A percentile compares a stretch with the other conserved stretches of the same genome.
Evolutionary conservation across 2,329 filamentous ascomycete species (phyloP).

Genomic region (Cladosporium sp.): DNA sequence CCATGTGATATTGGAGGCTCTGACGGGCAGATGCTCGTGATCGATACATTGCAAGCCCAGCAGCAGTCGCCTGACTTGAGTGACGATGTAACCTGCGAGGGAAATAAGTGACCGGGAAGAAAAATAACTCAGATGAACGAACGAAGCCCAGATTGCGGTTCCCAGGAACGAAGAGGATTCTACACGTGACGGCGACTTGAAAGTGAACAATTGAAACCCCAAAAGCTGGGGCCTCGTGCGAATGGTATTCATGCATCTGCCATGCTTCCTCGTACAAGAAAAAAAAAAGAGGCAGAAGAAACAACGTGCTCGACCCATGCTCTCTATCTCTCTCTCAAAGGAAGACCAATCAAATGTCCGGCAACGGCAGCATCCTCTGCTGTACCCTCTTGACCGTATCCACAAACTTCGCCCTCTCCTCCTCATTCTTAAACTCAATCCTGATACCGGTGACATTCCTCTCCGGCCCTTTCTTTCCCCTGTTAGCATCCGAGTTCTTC

Average conservation of each 20-base stretch:
- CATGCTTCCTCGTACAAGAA: no score
- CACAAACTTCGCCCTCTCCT: conserved; percentile 40
- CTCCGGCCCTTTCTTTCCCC: conserved; percentile 16
- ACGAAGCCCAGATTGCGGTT: no score
- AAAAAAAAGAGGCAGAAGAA: no score
- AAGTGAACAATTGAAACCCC: neutral
- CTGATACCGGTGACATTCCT: conserved; percentile 39
- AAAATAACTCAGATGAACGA: neutral
- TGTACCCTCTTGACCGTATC: conserved; percentile 36
- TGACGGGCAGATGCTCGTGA: neutral
- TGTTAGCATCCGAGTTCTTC: neutral
- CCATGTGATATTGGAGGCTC: neutral
- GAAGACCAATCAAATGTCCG: conserved; percentile 30
- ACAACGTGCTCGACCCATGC: no score
- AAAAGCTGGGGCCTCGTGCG: neutral
- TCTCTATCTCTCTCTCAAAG: neutral
- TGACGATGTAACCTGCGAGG: neutral
- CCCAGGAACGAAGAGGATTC: no score
- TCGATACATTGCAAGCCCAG: neutral
- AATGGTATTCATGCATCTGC: no score
- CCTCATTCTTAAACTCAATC: conserved; percentile 42
- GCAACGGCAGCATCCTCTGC: conserved; percentile 34
- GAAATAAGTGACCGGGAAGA: neutral
- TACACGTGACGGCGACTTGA: no score
- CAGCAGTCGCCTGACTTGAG: neutral